These are phyloP conservation scores for Gossypium bickii DNA, from an alignment of 345 rosid genomes.

Conservation along the genomic window DNA sequence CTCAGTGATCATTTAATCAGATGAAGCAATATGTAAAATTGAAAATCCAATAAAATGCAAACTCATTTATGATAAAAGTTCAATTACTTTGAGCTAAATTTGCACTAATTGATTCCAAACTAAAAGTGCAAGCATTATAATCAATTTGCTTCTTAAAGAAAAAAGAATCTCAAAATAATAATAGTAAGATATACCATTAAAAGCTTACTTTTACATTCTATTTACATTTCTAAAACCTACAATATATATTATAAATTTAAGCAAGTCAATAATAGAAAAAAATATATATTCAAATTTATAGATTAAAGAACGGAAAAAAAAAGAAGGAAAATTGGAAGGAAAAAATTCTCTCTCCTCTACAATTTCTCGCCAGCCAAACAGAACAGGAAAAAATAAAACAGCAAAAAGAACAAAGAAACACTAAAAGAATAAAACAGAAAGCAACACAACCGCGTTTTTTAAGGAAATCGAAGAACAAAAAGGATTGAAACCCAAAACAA, in stretches of 20 bases:
- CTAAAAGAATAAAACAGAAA: neutral
- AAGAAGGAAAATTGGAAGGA: neutral
- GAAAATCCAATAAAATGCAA: neutral
- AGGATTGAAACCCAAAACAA: slow-evolving; percentile 2
- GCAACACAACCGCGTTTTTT: neutral
- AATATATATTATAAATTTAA: neutral
- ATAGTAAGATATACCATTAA: neutral
- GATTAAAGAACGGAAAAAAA: neutral
- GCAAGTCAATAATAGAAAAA: neutral
- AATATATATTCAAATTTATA: neutral
- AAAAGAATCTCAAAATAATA: neutral
- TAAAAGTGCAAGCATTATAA: neutral
- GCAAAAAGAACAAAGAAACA: neutral
- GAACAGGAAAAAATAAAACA: neutral
- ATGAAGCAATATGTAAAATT: neutral
- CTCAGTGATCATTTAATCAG: neutral
- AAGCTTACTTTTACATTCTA: neutral
- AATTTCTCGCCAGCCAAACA: neutral
- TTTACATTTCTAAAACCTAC: neutral
- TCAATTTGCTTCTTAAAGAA: neutral
- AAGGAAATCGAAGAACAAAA: neutral
- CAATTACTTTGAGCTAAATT: neutral
- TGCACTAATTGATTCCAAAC: neutral
- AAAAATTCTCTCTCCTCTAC: neutral
- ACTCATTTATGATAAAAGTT: neutral